Evolutionary conservation across 2,329 filamentous ascomycete species (phyloP).

Genomic region (Fusarium luffae): DNA sequence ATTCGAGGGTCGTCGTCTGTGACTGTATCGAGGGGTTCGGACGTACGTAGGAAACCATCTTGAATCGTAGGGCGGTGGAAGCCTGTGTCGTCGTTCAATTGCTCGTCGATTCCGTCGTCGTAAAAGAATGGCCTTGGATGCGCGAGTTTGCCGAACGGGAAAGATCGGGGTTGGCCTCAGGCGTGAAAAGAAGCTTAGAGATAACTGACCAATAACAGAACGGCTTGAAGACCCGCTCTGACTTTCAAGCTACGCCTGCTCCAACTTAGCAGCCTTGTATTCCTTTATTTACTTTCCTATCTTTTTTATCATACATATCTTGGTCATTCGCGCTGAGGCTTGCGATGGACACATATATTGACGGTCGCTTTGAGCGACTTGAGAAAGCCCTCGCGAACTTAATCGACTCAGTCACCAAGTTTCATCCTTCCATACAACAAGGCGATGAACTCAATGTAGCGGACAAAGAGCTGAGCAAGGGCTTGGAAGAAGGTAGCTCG

Average conservation of each 20-base stretch:
- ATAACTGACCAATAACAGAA: conserved; percentile 20
- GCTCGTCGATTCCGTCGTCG: conserved; percentile 48
- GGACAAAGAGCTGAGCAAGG: conserved; percentile 73
- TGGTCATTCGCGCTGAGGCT: neutral
- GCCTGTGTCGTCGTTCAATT: conserved; percentile 52
- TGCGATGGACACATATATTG: conserved; percentile 71
- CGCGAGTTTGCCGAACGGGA: conserved; percentile 52
- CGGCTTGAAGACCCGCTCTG: conserved; percentile 20
- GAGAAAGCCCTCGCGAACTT: conserved; percentile 75
- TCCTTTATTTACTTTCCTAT: conserved; percentile 21
- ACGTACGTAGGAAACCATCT: conserved; percentile 57
- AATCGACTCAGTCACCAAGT: conserved; percentile 83
- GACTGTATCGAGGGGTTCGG: neutral
- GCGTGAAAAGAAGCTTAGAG: conserved; percentile 33
- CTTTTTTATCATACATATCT: neutral
- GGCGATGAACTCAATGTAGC: conserved; percentile 77
- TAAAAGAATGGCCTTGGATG: conserved; percentile 44
- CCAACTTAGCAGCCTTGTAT: conserved; percentile 20
- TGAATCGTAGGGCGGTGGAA: conserved; percentile 49
- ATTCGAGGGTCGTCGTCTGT: neutral
- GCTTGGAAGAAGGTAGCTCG: conserved; percentile 70
- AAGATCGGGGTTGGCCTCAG: conserved; percentile 52
- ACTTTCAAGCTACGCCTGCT: conserved; percentile 33
- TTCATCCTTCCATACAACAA: conserved; percentile 77
- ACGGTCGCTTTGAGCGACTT: conserved; percentile 72